Evolutionary conservation across 768 basidiomycete species (phyloP), one percentile per base, ranked within the genome.

Genomic region (Sutorius australiensis): DNA sequence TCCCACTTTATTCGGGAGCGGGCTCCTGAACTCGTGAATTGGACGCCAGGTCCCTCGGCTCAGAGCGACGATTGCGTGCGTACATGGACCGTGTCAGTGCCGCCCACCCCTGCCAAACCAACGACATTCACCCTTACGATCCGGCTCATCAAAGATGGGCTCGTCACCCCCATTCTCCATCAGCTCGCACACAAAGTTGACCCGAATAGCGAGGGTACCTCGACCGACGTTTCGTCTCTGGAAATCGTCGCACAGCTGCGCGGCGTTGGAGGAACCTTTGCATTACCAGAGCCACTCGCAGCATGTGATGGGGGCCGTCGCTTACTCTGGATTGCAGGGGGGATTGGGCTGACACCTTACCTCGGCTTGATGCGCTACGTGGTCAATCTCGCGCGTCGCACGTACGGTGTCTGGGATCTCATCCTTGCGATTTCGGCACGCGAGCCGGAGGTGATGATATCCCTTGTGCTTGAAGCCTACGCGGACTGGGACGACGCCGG

Each of bases 271-370:
- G 84, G 84, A 1, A 70, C 76, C 4, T 82, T 84, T 52, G 55
- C 61, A 1, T 46, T 63, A 0, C 64, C 64, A 2, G 48, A 54
- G 5, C 61, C 63, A 1, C 9, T 63, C 17, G 58, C 64, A 6
- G 64, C 55, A 21, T 66, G 63, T n/a, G 64, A 64, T 9, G 57
- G 55, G 10, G 61, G 53, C 14, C 64, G 51, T 39, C 70, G 70
- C 31, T 59, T 82, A 28, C 64, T 83, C 27, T 84, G 81, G 81
- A 66, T 81, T n/a, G 82, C 81, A 1, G 83, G 82, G 21, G 84
- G 84, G 0, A 84, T 86, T 37, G 83, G 84, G 3, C 43, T 86
- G 17, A 86, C 84, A 16, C 84, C 82, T 0, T 86, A 82, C 65
- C 61, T 86, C n/a, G 75, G 76, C 27, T 76, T 84, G 77, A 70